A percentile compares a stretch with the other conserved stretches of the same genome.
phyloP scores from a whole-genome alignment of 2,329 filamentous ascomycete genomes.

The Thielaviopsis musarum region DNA sequence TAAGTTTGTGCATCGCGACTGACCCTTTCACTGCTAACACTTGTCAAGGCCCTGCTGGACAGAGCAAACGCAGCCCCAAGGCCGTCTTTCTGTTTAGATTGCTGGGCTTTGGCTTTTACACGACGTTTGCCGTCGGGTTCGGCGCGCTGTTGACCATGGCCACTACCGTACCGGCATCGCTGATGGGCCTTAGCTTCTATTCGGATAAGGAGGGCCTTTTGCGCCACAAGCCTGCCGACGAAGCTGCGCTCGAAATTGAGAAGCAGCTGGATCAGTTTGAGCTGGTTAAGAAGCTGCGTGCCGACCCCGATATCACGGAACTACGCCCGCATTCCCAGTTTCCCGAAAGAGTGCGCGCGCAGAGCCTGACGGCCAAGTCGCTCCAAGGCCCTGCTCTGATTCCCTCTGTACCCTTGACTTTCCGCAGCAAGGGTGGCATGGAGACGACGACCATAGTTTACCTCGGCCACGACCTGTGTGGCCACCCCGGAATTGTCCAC shows the following conservation, averaged over 20 bases:
- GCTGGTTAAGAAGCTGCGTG: conserved; percentile 51
- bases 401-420: conserved; percentile 64
- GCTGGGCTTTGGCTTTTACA: conserved; percentile 6
- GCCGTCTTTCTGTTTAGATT: conserved; percentile 1
- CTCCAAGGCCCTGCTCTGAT: conserved; percentile 61
- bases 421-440: conserved; percentile 53
- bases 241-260: conserved; percentile 44
- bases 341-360: conserved; percentile 47
- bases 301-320: conserved; percentile 50
- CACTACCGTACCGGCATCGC: conserved; percentile 11
- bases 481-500: conserved; percentile 81
- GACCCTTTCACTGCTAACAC: neutral
- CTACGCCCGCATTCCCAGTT: conserved; percentile 79
- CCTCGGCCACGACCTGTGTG: conserved; percentile 63
- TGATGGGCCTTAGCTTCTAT: conserved; percentile 18
- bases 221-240: conserved; percentile 43
- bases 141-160: conserved; percentile 9
- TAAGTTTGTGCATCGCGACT: neutral
- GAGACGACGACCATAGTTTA: conserved; percentile 53
- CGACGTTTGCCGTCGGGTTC: conserved; percentile 4
- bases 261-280: conserved; percentile 60
- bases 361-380: conserved; percentile 70
- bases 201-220: conserved; percentile 55
- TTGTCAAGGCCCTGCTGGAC: neutral
- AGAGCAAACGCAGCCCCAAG: conserved; percentile 3